phyloP scores from a whole-genome alignment of 75 land plant genomes.

The Pinus albicaulis region DNA sequence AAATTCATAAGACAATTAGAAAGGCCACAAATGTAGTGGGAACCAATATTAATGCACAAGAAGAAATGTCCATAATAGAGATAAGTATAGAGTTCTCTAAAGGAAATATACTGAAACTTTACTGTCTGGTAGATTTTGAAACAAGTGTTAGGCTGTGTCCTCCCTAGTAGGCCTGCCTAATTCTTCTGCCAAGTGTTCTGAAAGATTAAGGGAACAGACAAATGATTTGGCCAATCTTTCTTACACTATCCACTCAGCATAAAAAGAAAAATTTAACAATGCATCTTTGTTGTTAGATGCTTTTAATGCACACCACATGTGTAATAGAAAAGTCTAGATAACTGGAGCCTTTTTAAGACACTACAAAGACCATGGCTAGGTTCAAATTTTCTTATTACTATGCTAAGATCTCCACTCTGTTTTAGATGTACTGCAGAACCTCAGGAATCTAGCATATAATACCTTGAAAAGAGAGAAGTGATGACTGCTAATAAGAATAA shows the following conservation, averaged over 20 bases:
- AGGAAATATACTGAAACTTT: not conserved
- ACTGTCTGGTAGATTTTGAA: not conserved
- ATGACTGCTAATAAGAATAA: no score
- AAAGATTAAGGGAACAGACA: not conserved
- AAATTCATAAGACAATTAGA: not conserved
- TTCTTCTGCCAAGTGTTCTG: not conserved
- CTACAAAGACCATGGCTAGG: no score
- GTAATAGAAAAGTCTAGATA: no score
- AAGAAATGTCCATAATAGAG: not conserved
- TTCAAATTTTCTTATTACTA: no score
- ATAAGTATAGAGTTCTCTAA: not conserved
- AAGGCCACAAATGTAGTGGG: not conserved
- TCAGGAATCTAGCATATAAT: no score
- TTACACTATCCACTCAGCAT: not conserved
- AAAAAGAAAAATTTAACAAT: not conserved
- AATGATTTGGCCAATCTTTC: not conserved
- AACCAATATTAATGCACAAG: no score
- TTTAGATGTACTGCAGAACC: no score
- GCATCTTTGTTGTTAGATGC: no score
- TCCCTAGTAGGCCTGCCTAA: not conserved
- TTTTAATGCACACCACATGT: no score
- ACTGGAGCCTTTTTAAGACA: no score
- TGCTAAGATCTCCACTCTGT: no score
- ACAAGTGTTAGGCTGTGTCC: not conserved
- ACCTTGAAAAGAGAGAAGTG: no score